These are phyloP conservation scores for Auricularia cornea DNA, from an alignment of 768 basidiomycete species.

Conservation along the genomic window DNA sequence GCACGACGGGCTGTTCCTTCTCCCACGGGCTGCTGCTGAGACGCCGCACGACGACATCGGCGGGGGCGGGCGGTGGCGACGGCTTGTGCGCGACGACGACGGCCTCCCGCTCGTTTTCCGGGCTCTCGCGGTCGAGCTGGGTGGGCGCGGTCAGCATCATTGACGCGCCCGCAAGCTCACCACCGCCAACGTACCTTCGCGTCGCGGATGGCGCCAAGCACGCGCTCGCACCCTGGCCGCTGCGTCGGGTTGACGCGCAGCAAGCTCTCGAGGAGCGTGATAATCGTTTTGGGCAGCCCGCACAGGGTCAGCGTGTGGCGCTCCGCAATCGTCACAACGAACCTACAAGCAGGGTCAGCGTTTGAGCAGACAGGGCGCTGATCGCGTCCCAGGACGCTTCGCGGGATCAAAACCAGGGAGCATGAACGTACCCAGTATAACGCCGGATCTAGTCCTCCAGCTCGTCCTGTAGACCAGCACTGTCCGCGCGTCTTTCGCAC, in stretches of 20 bases:
- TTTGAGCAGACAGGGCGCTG: no score
- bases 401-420: neutral
- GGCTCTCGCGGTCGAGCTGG: no score
- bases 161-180: no score
- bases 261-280: conserved; percentile 66
- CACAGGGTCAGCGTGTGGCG: conserved; percentile 55
- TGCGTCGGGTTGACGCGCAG: conserved; percentile 49
- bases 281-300: conserved; percentile 60
- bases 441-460: conserved; percentile 64
- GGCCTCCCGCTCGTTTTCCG: no score
- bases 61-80: no score
- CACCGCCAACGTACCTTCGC: conserved; percentile 59
- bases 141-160: no score
- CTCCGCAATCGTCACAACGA: conserved; percentile 43
- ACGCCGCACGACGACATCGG: no score
- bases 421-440: conserved; percentile 60
- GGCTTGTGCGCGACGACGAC: no score
- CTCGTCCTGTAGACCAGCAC: conserved; percentile 54
- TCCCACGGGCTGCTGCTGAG: no score
- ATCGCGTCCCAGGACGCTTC: no score
- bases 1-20: no score
- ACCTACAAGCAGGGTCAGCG: conserved; percentile 34
- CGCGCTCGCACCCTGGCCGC: conserved; percentile 68
- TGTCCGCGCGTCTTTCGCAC: conserved; percentile 50
- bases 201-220: conserved; percentile 55